Evolutionary conservation across 306 rosid genomes (phyloP).

Genomic region (Trifolium pratense): DNA sequence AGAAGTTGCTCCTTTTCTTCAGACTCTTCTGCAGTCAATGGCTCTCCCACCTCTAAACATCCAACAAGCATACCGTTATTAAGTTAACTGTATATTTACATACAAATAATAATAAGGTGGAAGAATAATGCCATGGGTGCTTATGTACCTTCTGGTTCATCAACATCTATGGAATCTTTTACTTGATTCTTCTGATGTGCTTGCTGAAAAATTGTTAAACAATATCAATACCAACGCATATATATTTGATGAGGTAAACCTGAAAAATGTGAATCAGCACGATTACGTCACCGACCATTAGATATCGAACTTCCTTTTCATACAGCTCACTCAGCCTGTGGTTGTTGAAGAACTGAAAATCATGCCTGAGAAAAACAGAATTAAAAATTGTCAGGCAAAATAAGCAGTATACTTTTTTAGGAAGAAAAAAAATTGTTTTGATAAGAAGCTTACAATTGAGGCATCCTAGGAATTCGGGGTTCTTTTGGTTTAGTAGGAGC

Average conservation of each 20-base stretch:
- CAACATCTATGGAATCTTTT: slow-evolving; percentile 94
- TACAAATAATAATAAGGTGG: neutral
- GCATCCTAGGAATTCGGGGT: slow-evolving; percentile 99
- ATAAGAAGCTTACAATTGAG: slow-evolving; percentile 79
- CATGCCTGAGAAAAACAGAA: slow-evolving; percentile 66
- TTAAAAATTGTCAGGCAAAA: slow-evolving; percentile 12
- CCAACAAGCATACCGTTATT: slow-evolving; percentile 26
- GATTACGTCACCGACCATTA: slow-evolving; percentile 74
- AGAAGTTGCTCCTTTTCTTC: slow-evolving; percentile 93
- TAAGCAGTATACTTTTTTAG: neutral
- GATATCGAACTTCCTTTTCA: slow-evolving; percentile 97
- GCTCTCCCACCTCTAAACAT: slow-evolving; percentile 81
- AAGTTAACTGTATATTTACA: slow-evolving; percentile 13
- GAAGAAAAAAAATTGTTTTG: slow-evolving; percentile 24
- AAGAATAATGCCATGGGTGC: slow-evolving; percentile 7
- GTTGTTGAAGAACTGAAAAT: slow-evolving; percentile 93
- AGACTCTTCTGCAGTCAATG: slow-evolving; percentile 91
- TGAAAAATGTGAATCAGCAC: slow-evolving; percentile 8
- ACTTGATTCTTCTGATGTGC: slow-evolving; percentile 96
- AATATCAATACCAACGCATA: slow-evolving; percentile 39
- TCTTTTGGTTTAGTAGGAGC: slow-evolving; percentile 90
- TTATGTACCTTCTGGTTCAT: slow-evolving; percentile 83
- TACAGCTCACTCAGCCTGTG: slow-evolving; percentile 93
- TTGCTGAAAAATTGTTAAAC: slow-evolving; percentile 63
- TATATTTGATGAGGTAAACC: slow-evolving; percentile 12